Conservation (phyloP, 169 alveolate genomes). For the Cryptosporidium viatorum region DNA sequence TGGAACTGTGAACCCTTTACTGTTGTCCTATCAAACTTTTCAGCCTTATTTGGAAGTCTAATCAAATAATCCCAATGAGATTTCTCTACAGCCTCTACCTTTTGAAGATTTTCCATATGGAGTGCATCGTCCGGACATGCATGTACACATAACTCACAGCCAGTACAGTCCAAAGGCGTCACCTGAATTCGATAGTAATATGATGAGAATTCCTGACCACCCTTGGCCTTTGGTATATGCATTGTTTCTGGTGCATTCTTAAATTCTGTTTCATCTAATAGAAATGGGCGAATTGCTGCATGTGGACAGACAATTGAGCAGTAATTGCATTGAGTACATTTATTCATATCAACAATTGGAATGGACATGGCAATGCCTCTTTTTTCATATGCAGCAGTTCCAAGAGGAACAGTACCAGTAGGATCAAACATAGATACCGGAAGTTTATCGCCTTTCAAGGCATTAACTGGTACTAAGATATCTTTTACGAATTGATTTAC, state of each 20-base stretch:
- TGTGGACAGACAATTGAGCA: constrained; percentile 82
- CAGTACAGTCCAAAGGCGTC: constrained; percentile 82
- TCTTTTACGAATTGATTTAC: constrained; percentile 26
- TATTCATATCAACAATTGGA: constrained; percentile 83
- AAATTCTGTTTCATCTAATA: constrained; percentile 76
- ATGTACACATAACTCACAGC: constrained; percentile 82
- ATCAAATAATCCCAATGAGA: constrained; percentile 78
- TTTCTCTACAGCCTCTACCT: constrained; percentile 67
- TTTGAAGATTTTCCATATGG: constrained; percentile 74
- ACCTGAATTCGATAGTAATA: constrained; percentile 81
- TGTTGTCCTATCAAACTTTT: constrained; percentile 78
- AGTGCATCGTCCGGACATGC: constrained; percentile 83
- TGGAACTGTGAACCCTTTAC: constrained; percentile 82
- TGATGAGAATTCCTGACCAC: constrained; percentile 78
- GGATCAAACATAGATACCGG: constrained; percentile 80
- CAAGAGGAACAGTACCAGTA: constrained; percentile 79
- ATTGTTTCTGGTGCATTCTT: constrained; percentile 77
- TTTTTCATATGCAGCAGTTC: constrained; percentile 79
- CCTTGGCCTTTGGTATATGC: constrained; percentile 76
- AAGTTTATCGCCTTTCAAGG: constrained; percentile 76
- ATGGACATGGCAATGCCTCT: constrained; percentile 80
- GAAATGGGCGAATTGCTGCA: constrained; percentile 81
- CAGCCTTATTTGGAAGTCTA: constrained; percentile 76
- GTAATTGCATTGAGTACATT: constrained; percentile 82
- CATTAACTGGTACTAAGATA: constrained; percentile 64